Evolutionary conservation across 139 green algal species (phyloP).

Genomic region (Ettlia oleoabundans): DNA sequence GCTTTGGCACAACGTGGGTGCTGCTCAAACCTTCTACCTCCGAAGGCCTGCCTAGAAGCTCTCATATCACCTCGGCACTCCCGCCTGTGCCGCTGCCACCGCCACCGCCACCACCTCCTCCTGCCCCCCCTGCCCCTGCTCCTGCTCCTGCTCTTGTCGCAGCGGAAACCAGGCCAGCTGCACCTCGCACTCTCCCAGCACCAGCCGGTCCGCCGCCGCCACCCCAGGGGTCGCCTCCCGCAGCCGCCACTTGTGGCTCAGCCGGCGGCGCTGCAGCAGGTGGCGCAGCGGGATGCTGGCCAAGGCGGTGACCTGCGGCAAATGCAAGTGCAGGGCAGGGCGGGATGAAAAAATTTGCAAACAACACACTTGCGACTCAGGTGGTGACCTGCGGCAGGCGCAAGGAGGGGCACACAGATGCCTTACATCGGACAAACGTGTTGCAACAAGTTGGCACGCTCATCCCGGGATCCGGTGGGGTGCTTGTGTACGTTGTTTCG

Average conservation of each 20-base stretch:
- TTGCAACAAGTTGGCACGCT: too few species aligned
- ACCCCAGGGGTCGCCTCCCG: conserved; percentile 26
- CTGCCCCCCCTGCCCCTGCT: too few species aligned
- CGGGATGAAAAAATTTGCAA: neutral
- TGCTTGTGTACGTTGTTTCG: too few species aligned
- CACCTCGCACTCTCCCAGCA: conserved; percentile 22
- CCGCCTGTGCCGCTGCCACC: too few species aligned
- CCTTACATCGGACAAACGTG: too few species aligned
- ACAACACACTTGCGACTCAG: too few species aligned
- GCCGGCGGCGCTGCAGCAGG: conserved; percentile 8
- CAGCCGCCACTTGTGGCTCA: conserved; percentile 19
- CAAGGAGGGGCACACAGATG: neutral
- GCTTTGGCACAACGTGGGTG: too few species aligned
- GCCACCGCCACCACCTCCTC: too few species aligned
- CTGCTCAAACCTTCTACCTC: too few species aligned
- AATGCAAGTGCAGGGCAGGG: neutral
- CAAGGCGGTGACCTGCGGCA: neutral
- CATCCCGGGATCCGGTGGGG: too few species aligned
- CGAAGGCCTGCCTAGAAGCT: too few species aligned
- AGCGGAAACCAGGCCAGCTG: conserved; percentile 38
- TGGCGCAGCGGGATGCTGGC: conserved; percentile 19
- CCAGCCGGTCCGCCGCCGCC: conserved; percentile 20
- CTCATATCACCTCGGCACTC: too few species aligned
- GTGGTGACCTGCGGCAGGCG: neutral
- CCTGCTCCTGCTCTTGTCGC: neutral